These are phyloP conservation scores for Cryphonectria nitschkei DNA, from an alignment of 2,329 filamentous ascomycete genomes.

Conservation along the genomic window DNA sequence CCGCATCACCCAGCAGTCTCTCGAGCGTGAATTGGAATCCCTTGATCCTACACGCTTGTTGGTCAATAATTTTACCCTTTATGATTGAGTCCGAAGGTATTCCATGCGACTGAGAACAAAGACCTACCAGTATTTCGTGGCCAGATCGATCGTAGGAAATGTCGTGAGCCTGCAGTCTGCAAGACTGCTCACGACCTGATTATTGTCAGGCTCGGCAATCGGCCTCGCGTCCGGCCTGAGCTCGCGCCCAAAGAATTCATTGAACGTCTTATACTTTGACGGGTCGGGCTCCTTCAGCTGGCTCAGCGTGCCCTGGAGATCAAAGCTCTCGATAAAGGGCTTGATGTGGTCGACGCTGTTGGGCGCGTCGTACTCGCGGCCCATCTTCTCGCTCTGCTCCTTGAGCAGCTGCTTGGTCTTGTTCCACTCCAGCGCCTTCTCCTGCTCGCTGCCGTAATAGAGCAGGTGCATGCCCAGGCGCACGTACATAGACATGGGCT, in stretches of 20 bases:
- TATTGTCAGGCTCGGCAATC: slow-evolving; percentile 40
- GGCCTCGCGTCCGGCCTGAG: slow-evolving; percentile 42
- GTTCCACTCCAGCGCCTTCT: slow-evolving; percentile 42
- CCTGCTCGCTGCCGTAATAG: slow-evolving; percentile 46
- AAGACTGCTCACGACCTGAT: slow-evolving; percentile 7
- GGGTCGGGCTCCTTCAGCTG: slow-evolving; percentile 44
- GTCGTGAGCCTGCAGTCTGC: slow-evolving; percentile 25
- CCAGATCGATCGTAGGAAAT: slow-evolving; percentile 21
- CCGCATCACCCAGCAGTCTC: slow-evolving; percentile 42
- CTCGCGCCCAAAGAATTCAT: slow-evolving; percentile 47
- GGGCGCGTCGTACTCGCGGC: slow-evolving; percentile 43
- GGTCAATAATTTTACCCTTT: neutral
- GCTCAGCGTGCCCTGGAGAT: slow-evolving; percentile 36
- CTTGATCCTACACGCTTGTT: slow-evolving; percentile 17
- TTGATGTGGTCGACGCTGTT: slow-evolving; percentile 41
- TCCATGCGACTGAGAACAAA: too few species aligned
- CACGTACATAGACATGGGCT: slow-evolving; percentile 47
- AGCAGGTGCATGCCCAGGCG: slow-evolving; percentile 47
- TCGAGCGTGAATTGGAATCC: slow-evolving; percentile 44
- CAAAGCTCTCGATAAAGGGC: slow-evolving; percentile 45
- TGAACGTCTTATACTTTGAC: slow-evolving; percentile 44
- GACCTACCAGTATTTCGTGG: slow-evolving; percentile 20
- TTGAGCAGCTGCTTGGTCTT: slow-evolving; percentile 39
- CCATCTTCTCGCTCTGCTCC: slow-evolving; percentile 45
- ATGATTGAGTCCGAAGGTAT: too few species aligned